Base-by-base conservation (phyloP, 495 filamentous ascomycete species). In the Tuber microsphaerosporum region DNA sequence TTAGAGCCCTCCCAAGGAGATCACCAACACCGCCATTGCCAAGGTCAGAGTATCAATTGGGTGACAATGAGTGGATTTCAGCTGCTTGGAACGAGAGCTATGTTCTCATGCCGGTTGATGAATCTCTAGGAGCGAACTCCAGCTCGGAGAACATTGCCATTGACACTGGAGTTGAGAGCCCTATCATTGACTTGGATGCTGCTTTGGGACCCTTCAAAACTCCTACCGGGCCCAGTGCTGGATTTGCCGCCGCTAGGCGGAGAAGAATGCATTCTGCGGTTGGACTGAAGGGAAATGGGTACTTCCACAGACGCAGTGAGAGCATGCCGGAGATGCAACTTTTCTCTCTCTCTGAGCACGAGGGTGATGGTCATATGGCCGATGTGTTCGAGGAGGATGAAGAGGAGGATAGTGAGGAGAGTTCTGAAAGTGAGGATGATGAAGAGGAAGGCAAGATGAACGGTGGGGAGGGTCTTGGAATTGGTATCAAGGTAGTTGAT, bases 311-410 rank as follows among this genome's bases (percentile, higher is more conserved):
- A 77, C 90, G 95, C 70, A 89, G 94, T 1, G 94, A 97, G 83
- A 97, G 94, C 84, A 94, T 95, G 16, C 95, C 95, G 9, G 92
- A 92, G 79, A 89, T 97, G 87, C 90, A 89, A 68, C 90, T 93
- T 10, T 93, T 97, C 78, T 93, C 86, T 86, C 61, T 87, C 89
- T 71, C 89, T 86, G 70, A 91, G 87, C 82, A 90, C 87, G 79
- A 90, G 89, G 0, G 90, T 89, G 7, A 90, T 93, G 87, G 91
- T 45, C 77, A 91, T 31, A 86, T 88, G 80, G 86, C 86, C 20
- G 95, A 97, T 84, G 95, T 97, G 8, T 97, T 97, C 76, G 93
- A 97, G 82, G 95, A 97, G 84, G 95, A 99, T 73, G 95, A 97
- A 78, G 94, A 96, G 77, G 92, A 97, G 75, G 89, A 89, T 8